Conservation (phyloP, 1,139 yeast species). For the Geotrichum aggregatum region DNA sequence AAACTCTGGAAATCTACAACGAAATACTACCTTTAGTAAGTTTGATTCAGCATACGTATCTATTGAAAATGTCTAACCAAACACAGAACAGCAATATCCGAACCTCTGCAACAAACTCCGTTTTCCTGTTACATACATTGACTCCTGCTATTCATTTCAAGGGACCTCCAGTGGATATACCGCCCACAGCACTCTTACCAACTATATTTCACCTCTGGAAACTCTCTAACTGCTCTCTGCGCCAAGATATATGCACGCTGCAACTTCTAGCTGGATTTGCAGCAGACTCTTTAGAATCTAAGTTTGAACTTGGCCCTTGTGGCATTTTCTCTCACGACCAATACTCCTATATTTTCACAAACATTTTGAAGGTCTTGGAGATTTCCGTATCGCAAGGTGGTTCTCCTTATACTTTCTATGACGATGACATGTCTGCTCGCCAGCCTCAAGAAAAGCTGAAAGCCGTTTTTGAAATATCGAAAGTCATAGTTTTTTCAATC, state of each 20-base stretch:
- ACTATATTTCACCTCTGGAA: slow-evolving; percentile 74
- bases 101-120: slow-evolving; percentile 12
- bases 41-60: slow-evolving; percentile 13
- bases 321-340: slow-evolving; percentile 68
- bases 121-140: slow-evolving; percentile 16
- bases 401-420: slow-evolving; percentile 35
- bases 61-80: background rate
- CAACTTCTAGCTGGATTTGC: slow-evolving; percentile 64
- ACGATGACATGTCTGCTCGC: slow-evolving; percentile 28
- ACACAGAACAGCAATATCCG: slow-evolving; percentile 13
- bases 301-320: slow-evolving; percentile 41
- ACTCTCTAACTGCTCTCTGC: slow-evolving; percentile 52
- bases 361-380: slow-evolving; percentile 38
- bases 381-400: slow-evolving; percentile 41
- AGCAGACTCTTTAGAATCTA: slow-evolving; percentile 41
- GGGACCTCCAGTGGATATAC: slow-evolving; percentile 21
- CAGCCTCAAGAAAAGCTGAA: slow-evolving; percentile 29
- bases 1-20: slow-evolving; percentile 40
- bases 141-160: slow-evolving; percentile 32
- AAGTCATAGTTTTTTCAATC: slow-evolving; percentile 62
- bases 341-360: slow-evolving; percentile 53
- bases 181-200: slow-evolving; percentile 40
- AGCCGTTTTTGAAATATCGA: slow-evolving; percentile 44
- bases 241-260: slow-evolving; percentile 63
- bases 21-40: slow-evolving; percentile 46